Evolutionary conservation across 352 stramenopile species (phyloP), one percentile per base, ranked within the genome.

Genomic region (Phytophthora tubulina): DNA sequence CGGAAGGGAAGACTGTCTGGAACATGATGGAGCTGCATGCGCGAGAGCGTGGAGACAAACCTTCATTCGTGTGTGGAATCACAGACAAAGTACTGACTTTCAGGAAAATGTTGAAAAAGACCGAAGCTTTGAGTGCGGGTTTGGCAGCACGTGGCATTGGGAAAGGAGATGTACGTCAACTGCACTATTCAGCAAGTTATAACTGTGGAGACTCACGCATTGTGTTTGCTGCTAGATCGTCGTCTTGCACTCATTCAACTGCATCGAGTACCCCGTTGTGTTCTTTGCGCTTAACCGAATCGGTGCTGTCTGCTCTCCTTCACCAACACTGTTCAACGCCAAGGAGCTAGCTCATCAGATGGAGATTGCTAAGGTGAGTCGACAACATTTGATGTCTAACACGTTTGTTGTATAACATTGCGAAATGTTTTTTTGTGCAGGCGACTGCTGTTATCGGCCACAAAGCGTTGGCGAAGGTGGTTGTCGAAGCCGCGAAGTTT

Each of bases 381-480:
- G 41, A 15, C 21, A 46, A 46, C 21, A 27, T 27, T 21, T 21
- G 41, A 46, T 3, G 15, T 46, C 21, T 46, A 46, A 46, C 41
- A 46, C 41, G 21, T 27, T 30, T 10, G 10, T 10, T 55, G 13
- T 14, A 27, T 6, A 27, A 27, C 21, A 27, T 27, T 27, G 21
- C 21, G 1, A 27, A 27, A 27, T 27, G 1, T 27, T 0, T 27
- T 27, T 27, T 27, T 27, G 21, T 48, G 31, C 61, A 73, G 66
- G 66, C 66, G 13, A 68, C 66, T 42, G 51, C 52, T 21, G 17
- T 68, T 32, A 54, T 73, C 44, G 53, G 57, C 4, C 57, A 73
- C 65, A 61, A 48, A n/a, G 6, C 4, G 14, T 46, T 78, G 5
- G 31, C 31, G 35, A 30, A 48, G 32, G 53, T 59, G 9, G 46